phyloP scores from a whole-genome alignment of 2,329 filamentous ascomycete species.

The Penicillium sp. region DNA sequence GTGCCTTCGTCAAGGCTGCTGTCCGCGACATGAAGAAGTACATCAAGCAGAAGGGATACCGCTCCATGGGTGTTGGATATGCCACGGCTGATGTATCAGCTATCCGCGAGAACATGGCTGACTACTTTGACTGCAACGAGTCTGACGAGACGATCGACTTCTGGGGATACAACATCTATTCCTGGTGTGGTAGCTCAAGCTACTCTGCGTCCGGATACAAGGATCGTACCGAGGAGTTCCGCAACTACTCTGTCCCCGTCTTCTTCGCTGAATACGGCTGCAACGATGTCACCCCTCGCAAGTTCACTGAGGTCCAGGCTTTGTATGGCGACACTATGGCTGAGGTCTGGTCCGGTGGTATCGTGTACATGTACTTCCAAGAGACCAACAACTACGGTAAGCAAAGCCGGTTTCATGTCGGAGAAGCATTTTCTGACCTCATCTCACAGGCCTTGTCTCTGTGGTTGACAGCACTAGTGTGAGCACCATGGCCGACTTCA shows the following conservation, averaged over 20 bases:
- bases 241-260: conserved; percentile 81
- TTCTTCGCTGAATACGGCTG: conserved; percentile 99
- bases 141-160: conserved; percentile 74
- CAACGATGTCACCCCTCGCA: conserved; percentile 70
- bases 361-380: conserved; percentile 97
- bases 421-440: not conserved
- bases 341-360: conserved; percentile 83
- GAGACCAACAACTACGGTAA: conserved; percentile 68
- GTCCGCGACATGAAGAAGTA: conserved; percentile 92
- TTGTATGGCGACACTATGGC: conserved; percentile 81
- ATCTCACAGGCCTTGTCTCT: conserved; percentile 60
- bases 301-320: conserved; percentile 78
- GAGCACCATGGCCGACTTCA: conserved; percentile 71
- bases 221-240: conserved; percentile 78
- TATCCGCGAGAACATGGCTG: conserved; percentile 77
- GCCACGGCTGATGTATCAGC: conserved; percentile 86
- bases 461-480: conserved; percentile 63
- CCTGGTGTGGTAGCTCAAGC: conserved; percentile 86
- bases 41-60: conserved; percentile 75
- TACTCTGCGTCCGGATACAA: conserved; percentile 76
- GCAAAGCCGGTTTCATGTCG: not conserved
- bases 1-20: conserved; percentile 92
- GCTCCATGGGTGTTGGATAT: conserved; percentile 83
- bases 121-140: conserved; percentile 87
- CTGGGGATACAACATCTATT: conserved; percentile 99